Base-by-base conservation (phyloP, 371 early-diverging fungal species). In the Umbelopsis sp. region DNA sequence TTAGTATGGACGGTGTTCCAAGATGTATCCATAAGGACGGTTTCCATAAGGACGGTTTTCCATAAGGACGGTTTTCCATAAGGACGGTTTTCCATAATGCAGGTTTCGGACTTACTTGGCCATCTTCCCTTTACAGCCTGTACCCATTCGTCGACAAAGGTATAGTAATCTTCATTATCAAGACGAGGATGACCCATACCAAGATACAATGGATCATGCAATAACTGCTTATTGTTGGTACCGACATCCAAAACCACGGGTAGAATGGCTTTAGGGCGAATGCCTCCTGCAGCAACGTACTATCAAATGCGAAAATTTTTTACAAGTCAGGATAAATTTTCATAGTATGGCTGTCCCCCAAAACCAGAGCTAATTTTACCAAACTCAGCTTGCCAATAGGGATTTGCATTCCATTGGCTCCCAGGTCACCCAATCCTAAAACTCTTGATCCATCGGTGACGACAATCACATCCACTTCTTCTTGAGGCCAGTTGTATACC, bases 401-500 rank as follows among this genome's bases (percentile, higher is more conserved):
- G 57, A 83, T 83, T 63, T 85, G 86, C 90, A 90, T 90, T 65
- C 90, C 90, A 69, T 87, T 88, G 16, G 86, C 87, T n/a, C 90
- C 90, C 65, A 90, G 71, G 74, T 90, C 89, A 63, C 89, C 89
- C 37, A 90, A 74, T 29, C 90, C 90, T 22, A 90, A 75, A 7
- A 90, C 86, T 63, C 90, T 80, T 11, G 87, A 86, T 41, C 90
- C 90, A 72, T 90, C 90, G 29, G 90, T 89, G 6, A 90, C 88
- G 11, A 89, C 89, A 75, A 89, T 88, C 11, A 88, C 86, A 69
- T 87, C 87, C 25, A 87, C 82, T 63, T 86, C 81, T 62, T 83
- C 82, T 63, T 83, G 80, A 32, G 85, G 83, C 87, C 87, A 86
- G 66, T 86, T 86, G 51, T 83, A 76, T 1, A 85, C 83, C 83